These are phyloP conservation scores for Coemansia interrupta DNA, from an alignment of 192 early-diverging fungal genomes.

Conservation along the genomic window DNA sequence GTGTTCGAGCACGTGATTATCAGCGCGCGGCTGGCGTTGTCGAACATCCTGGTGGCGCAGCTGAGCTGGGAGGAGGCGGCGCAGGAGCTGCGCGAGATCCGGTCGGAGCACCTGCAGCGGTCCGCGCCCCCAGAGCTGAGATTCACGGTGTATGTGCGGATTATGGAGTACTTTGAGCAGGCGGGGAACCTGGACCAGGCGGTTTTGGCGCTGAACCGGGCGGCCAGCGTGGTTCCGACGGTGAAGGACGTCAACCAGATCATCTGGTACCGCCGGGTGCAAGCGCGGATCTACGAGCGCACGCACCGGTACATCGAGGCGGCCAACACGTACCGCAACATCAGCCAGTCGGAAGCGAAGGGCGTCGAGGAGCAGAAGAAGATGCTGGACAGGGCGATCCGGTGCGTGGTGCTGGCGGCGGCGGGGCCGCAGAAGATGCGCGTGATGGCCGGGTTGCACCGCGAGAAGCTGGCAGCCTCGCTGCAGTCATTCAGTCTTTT, in stretches of 20 bases:
- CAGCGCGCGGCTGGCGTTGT: conserved; percentile 69
- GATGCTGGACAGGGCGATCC: conserved; percentile 71
- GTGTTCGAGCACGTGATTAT: conserved; percentile 68
- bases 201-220: conserved; percentile 80
- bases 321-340: conserved; percentile 76
- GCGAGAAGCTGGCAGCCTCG: conserved; percentile 85
- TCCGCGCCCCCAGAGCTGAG: conserved; percentile 62
- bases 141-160: conserved; percentile 77
- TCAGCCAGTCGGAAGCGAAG: conserved; percentile 68
- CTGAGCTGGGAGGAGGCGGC: conserved; percentile 86
- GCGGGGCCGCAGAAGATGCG: conserved; percentile 88
- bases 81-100: conserved; percentile 78
- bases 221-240: conserved; percentile 61
- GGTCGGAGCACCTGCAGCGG: conserved; percentile 87
- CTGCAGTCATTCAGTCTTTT: conserved; percentile 71
- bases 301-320: conserved; percentile 85
- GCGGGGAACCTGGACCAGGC: conserved; percentile 80
- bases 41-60: conserved; percentile 66
- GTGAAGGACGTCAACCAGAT: conserved; percentile 53
- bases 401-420: conserved; percentile 83
- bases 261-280: conserved; percentile 73
- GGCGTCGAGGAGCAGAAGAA: conserved; percentile 60
- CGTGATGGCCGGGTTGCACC: conserved; percentile 83
- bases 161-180: conserved; percentile 79
- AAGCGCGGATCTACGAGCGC: conserved; percentile 80